Evolutionary conservation across 1,284 basidiomycete genomes (phyloP).

Genomic region (Peniophora sp.): DNA sequence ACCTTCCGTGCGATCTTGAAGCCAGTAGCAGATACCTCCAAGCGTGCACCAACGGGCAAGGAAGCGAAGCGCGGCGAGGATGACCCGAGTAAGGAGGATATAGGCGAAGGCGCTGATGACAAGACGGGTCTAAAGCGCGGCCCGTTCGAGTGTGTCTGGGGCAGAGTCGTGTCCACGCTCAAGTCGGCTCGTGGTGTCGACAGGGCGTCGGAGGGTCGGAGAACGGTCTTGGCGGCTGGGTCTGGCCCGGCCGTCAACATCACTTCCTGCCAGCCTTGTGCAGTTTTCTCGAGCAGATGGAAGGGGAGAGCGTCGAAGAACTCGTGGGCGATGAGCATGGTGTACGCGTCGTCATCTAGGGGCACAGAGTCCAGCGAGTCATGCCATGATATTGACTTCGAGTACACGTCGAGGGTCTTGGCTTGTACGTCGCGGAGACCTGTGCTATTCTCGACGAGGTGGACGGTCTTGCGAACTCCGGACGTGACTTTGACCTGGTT

Average conservation of each 20-base stretch:
- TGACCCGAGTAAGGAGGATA: constrained; percentile 57
- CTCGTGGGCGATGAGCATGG: constrained; percentile 90
- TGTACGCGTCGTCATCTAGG: constrained; percentile 52
- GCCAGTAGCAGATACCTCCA: constrained; percentile 74
- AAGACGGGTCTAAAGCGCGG: constrained; percentile 60
- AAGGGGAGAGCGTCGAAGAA: constrained; percentile 97
- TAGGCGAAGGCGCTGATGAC: constrained; percentile 53
- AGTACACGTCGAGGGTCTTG: constrained; percentile 35
- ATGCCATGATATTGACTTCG: constrained; percentile 59
- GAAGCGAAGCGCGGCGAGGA: constrained; percentile 65
- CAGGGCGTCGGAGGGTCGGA: constrained; percentile 13
- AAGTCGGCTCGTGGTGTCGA: constrained; percentile 9
- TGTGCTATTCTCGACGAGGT: constrained; percentile 78
- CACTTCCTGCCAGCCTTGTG: constrained; percentile 84
- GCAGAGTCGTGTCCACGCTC: constrained; percentile 4
- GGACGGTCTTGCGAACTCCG: constrained; percentile 43
- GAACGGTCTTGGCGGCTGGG: constrained; percentile 19
- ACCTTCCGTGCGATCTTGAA: constrained; percentile 62
- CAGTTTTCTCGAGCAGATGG: constrained; percentile 81
- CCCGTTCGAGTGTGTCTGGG: constrained; percentile 7
- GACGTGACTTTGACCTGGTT: constrained; percentile 37
- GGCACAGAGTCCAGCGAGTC: constrained; percentile 65
- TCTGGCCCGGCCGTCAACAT: constrained; percentile 49
- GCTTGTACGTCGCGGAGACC: constrained; percentile 63
- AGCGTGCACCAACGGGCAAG: constrained; percentile 57